Conservation (phyloP, 805 yeast species). For the Teunomyces barrocoloradensis region DNA sequence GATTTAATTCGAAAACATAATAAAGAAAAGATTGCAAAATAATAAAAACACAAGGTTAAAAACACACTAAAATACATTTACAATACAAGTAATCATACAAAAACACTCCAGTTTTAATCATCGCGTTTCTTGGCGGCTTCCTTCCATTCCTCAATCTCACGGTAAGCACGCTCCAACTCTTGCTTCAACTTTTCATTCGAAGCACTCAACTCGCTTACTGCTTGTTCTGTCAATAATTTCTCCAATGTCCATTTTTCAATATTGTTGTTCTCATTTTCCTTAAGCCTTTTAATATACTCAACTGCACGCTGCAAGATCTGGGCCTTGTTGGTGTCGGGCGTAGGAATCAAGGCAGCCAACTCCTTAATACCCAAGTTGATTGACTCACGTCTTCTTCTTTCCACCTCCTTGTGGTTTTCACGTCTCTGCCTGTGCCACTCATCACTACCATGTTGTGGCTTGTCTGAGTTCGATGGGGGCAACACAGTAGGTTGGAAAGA, state of each 20-base stretch:
- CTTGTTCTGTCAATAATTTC: conserved; percentile 88
- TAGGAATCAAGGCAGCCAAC: conserved; percentile 74
- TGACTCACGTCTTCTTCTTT: conserved; percentile 84
- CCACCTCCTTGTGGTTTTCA: conserved; percentile 94
- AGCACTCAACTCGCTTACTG: conserved; percentile 77
- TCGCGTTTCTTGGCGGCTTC: conserved; percentile 27
- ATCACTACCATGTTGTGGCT: conserved; percentile 71
- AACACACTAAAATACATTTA: conserved; percentile 8
- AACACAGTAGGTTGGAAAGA: conserved; percentile 36
- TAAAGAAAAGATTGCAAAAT: background rate
- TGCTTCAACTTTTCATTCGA: conserved; percentile 84
- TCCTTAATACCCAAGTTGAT: conserved; percentile 86
- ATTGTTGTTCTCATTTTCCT: conserved; percentile 84
- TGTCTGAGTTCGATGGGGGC: conserved; percentile 25
- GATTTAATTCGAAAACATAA: background rate
- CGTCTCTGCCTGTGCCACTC: conserved; percentile 83
- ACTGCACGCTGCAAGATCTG: conserved; percentile 85
- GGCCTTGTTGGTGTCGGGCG: conserved; percentile 85
- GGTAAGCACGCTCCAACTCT: conserved; percentile 87
- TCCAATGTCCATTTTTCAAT: conserved; percentile 95
- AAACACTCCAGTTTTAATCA: conserved; percentile 9
- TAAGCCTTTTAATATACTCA: conserved; percentile 83
- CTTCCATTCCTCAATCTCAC: conserved; percentile 87
- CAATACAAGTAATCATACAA: conserved; percentile 3
- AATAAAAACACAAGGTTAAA: background rate